Conservation (phyloP, 2,329 filamentous ascomycete species). For the Alternaria conjuncta region DNA sequence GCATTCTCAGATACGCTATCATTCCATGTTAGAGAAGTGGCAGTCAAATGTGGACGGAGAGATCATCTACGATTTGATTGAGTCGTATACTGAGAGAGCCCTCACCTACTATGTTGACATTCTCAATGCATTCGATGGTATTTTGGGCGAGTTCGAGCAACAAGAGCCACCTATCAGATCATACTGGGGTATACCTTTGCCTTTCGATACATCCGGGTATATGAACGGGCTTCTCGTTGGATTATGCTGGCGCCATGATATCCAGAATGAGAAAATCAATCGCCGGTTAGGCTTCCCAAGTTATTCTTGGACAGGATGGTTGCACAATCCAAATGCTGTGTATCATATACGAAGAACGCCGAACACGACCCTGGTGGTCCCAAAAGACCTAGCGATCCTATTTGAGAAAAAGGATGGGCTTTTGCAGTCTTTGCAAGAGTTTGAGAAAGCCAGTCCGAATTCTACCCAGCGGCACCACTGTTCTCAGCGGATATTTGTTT, state of each 20-base stretch:
- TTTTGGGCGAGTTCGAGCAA: background rate
- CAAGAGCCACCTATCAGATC: background rate
- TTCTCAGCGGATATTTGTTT: background rate
- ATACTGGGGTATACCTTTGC: background rate
- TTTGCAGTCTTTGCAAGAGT: background rate
- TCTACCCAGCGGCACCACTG: background rate
- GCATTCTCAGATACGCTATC: background rate
- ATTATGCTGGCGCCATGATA: background rate
- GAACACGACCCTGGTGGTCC: background rate
- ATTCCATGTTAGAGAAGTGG: background rate
- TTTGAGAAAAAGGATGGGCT: background rate
- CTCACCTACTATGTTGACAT: background rate
- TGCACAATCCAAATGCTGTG: fast-evolving
- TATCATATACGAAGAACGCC: background rate
- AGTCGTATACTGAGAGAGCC: background rate
- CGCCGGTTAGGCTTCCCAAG: background rate
- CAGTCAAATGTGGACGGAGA: too few relatives aligned
- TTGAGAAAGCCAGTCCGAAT: background rate
- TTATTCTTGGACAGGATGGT: background rate
- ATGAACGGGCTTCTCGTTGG: background rate
- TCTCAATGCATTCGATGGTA: background rate
- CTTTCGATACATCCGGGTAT: background rate
- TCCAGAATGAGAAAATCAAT: background rate
- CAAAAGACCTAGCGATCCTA: background rate
- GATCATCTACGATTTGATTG: background rate